Conservation (phyloP, 2,329 filamentous ascomycete species). For the Diplodia sapinea region DNA sequence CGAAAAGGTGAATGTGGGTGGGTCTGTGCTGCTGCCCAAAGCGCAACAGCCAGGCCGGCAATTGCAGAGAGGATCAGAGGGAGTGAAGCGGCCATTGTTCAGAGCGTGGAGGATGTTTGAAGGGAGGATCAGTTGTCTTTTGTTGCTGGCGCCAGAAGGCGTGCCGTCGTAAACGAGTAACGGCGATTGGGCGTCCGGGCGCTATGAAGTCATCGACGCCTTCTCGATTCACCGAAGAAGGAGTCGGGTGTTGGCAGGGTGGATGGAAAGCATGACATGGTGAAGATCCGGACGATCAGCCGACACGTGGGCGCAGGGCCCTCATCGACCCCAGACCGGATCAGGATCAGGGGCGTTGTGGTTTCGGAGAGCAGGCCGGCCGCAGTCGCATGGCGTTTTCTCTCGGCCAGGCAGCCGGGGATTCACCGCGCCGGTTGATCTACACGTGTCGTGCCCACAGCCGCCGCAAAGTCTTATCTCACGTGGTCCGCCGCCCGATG, state of each 20-base stretch:
- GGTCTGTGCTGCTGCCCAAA: constrained; percentile 17
- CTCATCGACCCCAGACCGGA: background rate
- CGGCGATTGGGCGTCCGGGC: background rate
- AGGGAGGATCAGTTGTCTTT: background rate
- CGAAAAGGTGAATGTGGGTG: background rate
- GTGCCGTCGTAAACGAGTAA: background rate
- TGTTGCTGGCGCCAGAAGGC: no score
- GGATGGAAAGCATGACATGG: constrained; percentile 4
- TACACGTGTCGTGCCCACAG: background rate
- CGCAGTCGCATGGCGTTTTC: background rate
- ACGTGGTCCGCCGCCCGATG: no score
- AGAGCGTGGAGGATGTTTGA: background rate
- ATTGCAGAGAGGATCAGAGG: background rate
- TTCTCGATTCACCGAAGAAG: background rate
- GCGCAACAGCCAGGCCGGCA: constrained; percentile 6
- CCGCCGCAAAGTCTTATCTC: no score
- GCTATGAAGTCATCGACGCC: background rate
- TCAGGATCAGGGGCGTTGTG: background rate
- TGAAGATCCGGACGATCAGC: constrained; percentile 12
- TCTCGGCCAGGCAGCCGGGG: no score
- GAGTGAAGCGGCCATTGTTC: background rate
- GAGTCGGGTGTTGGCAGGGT: background rate
- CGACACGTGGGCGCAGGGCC: constrained; percentile 23
- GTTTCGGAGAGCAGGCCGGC: constrained; percentile 2
- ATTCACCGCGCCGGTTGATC: no score